Percentiles rank a stretch among this genome's conserved stretches.
phyloP scores from a whole-genome alignment of 176 grass and related monocot species.

The Hordeum marinum region DNA sequence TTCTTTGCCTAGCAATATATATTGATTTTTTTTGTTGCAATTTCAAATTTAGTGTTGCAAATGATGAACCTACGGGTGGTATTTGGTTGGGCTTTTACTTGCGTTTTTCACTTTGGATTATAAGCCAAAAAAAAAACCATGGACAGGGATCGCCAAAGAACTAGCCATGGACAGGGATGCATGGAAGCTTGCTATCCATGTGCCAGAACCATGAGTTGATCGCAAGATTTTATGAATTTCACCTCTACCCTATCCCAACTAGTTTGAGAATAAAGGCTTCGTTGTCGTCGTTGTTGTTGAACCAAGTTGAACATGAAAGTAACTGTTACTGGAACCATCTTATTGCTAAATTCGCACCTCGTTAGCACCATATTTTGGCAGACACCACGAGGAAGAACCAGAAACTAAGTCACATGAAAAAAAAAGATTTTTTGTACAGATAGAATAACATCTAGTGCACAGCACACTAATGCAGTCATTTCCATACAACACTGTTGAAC shows the following conservation, averaged over 20 bases:
- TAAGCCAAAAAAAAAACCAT: too few species aligned
- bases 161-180: too few species aligned
- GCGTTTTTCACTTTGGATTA: too few species aligned
- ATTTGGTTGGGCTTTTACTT: too few species aligned
- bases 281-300: not conserved
- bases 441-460: not conserved
- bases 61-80: not conserved
- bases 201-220: too few species aligned
- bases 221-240: too few species aligned
- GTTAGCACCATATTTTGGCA: not conserved
- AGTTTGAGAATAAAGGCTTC: too few species aligned
- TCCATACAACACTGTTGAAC: not conserved
- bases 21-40: not conserved
- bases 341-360: not conserved
- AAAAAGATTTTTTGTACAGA: too few species aligned
- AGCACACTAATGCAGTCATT: constrained; percentile 15
- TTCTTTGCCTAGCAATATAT: not conserved
- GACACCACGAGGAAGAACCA: not conserved
- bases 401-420: not conserved
- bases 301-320: not conserved
- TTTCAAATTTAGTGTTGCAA: not conserved
- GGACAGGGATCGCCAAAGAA: too few species aligned
- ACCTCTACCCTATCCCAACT: too few species aligned
- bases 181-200: too few species aligned
- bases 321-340: not conserved